A percentile compares a stretch with the other conserved stretches of the same genome.
Evolutionary conservation across 1,284 basidiomycete species (phyloP).

Genomic region (Leccinum solheimii): DNA sequence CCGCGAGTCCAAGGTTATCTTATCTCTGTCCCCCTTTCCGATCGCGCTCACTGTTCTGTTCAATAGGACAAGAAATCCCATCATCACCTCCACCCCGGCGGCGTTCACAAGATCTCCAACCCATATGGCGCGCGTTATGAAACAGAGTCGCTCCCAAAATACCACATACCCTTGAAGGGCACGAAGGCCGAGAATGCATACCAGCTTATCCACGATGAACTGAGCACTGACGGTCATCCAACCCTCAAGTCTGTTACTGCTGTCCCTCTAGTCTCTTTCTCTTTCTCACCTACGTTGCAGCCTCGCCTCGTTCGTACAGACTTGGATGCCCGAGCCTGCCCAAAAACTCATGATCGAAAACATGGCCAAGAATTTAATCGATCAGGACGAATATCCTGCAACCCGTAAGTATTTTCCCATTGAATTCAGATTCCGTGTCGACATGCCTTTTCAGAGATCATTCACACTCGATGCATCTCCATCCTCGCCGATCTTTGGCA

Average conservation of each 20-base stretch:
- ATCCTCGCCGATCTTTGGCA: conserved; percentile 95
- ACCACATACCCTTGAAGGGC: conserved; percentile 62
- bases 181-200: conserved; percentile 61
- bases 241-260: conserved; percentile 42
- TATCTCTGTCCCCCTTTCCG: not conserved
- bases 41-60: conserved; percentile 1
- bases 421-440: not conserved
- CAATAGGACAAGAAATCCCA: conserved; percentile 48
- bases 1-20: conserved; percentile 50
- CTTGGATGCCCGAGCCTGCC: conserved; percentile 66
- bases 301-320: conserved; percentile 79
- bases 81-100: conserved; percentile 41
- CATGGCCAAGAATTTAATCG: conserved; percentile 87
- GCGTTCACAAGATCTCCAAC: conserved; percentile 38
- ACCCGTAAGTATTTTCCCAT: conserved; percentile 53
- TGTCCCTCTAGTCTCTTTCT: not conserved
- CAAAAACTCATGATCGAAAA: conserved; percentile 81
- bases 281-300: conserved; percentile 67
- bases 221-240: conserved; percentile 68
- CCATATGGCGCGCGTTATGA: conserved; percentile 68
- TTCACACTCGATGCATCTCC: conserved; percentile 81
- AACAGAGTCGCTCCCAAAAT: conserved; percentile 66
- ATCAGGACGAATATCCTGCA: conserved; percentile 90
- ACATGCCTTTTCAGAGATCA: conserved; percentile 46
- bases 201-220: conserved; percentile 84